Evolutionary conservation across 352 stramenopile genomes (phyloP), one percentile per base, ranked within the genome.

Genomic region (Sclerospora graminicola): DNA sequence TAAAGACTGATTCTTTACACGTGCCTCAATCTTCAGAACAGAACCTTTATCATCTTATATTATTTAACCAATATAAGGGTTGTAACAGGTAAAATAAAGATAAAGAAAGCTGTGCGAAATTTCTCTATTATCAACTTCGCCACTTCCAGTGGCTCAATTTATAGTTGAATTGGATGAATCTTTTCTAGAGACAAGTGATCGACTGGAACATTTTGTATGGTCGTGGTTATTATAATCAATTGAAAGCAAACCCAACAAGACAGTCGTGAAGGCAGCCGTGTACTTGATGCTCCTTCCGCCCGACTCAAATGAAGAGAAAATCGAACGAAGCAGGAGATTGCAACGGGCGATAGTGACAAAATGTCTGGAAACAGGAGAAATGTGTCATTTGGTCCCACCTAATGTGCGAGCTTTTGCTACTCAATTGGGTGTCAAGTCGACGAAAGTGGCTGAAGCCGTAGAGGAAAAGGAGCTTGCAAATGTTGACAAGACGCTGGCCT

Each of bases 151-250:
- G 15, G 76, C 76, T 35, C 72, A 73, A 40, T 84, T 88, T 38
- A 45, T 88, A 7, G 54, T 63, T 16, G 73, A 88, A 24, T 34
- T 82, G 29, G 57, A 61, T 9, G 49, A 62, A 15, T 10, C 45
- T 1, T 33, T 57, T 24, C 43, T 88, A 16, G 28, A 54, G 18
- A 70, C 66, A 1, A 33, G n/a, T 5, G 45, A 54, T 29, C 60
- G 65, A n/a, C 40, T 84, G 42, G 24, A 63, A 9, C 42, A 29
- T 11, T 82, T 85, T 39, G 10, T 88, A 13, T 75, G 77, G 58
- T 68, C 70, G 8, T 88, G 76, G 76, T 41, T 86, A 13, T 20
- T 57, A 27, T 45, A 57, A 2, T 35, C 58, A 11, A 13, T 39
- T 7, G 29, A 57, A 1, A 42, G 28, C 8, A 48, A 55, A 16